Percentiles rank a stretch among this genome's conserved stretches.
These are phyloP conservation scores for Hemisphaericaspora nanyangensis DNA, from an alignment of 805 yeast species.

Conservation along the genomic window DNA sequence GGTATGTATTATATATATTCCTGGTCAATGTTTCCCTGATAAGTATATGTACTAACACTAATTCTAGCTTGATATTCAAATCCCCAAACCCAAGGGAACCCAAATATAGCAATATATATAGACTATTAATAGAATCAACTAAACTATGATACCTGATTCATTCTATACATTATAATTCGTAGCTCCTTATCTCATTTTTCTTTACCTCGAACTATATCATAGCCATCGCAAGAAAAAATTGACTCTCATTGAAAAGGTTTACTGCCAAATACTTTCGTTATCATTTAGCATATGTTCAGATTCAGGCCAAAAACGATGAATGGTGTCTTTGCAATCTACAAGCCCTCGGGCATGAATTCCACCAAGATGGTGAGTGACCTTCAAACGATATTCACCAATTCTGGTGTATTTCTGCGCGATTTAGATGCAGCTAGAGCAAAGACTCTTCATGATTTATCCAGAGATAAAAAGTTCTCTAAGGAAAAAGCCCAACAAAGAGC, in stretches of 20 bases:
- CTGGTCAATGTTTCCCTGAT: neutral
- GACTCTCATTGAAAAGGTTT: too few relatives aligned
- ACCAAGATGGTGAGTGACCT: slow-evolving; percentile 65
- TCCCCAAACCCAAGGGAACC: slow-evolving; percentile 31
- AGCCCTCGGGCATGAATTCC: slow-evolving; percentile 84
- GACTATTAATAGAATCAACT: neutral
- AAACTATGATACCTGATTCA: too few relatives aligned
- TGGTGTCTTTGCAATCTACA: slow-evolving; percentile 88
- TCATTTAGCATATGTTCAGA: slow-evolving; percentile 9
- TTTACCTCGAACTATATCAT: too few relatives aligned
- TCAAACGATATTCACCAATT: slow-evolving; percentile 58
- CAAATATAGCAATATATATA: neutral
- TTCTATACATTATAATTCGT: too few relatives aligned
- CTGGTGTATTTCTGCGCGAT: slow-evolving; percentile 54
- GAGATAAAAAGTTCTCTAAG: slow-evolving; percentile 38
- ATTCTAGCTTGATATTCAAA: slow-evolving; percentile 45
- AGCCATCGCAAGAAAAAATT: too few relatives aligned
- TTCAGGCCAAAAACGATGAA: slow-evolving; percentile 50
- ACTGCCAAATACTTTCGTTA: too few relatives aligned
- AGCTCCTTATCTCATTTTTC: too few relatives aligned
- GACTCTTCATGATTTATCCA: slow-evolving; percentile 36
- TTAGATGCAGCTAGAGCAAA: slow-evolving; percentile 47
- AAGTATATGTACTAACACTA: slow-evolving; percentile 12
- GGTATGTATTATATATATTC: neutral
- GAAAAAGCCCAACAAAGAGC: slow-evolving; percentile 50